phyloP scores from a whole-genome alignment of 139 green algal species.

The Picochlorum sp. region DNA sequence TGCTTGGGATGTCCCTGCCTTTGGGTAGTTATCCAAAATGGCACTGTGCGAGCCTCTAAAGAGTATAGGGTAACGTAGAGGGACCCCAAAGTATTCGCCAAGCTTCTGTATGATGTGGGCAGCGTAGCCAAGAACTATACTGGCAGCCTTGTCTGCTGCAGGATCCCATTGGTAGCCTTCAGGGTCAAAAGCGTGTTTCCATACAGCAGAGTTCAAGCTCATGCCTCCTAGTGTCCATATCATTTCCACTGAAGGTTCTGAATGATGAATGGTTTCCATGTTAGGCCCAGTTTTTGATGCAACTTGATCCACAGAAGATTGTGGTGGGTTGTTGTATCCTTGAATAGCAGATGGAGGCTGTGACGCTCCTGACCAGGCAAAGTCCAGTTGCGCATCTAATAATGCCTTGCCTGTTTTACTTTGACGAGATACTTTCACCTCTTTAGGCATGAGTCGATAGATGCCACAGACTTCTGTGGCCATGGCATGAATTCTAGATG shows the following conservation, averaged over 20 bases:
- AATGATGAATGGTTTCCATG: not conserved
- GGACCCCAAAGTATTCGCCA: slow-evolving; percentile 46
- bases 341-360: too few species aligned
- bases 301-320: not conserved
- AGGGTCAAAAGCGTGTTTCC: slow-evolving; percentile 6
- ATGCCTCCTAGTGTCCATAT: not conserved
- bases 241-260: not conserved
- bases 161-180: not conserved
- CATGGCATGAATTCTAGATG: too few species aligned
- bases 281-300: not conserved
- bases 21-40: slow-evolving; percentile 30
- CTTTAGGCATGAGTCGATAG: too few species aligned
- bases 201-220: slow-evolving; percentile 3
- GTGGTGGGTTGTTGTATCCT: not conserved
- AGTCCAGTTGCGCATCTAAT: too few species aligned
- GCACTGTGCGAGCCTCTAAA: slow-evolving; percentile 30
- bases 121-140: slow-evolving; percentile 44
- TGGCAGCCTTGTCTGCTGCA: slow-evolving; percentile 19
- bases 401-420: too few species aligned
- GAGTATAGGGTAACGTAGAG: slow-evolving; percentile 49
- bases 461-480: too few species aligned
- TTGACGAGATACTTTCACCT: too few species aligned
- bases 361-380: too few species aligned
- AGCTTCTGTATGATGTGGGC: slow-evolving; percentile 40
- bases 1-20: slow-evolving; percentile 5